Conservation (phyloP, 2,329 filamentous ascomycete species). For the Alternaria hordeiaustralica region DNA sequence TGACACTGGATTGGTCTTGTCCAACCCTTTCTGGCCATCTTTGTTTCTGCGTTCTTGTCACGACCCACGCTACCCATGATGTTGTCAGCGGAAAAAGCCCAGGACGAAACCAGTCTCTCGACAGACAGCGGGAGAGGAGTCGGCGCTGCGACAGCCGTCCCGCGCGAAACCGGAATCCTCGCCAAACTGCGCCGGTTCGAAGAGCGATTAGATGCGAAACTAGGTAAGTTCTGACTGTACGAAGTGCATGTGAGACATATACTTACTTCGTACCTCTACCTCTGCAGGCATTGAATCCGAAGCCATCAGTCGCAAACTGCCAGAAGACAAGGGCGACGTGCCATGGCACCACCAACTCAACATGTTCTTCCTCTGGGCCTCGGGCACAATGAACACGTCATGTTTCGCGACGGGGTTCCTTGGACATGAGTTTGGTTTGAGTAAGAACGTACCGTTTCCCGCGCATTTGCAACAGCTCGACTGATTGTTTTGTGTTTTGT, state of each 20-base stretch:
- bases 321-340: slow-evolving; percentile 35
- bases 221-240: slow-evolving; percentile 5
- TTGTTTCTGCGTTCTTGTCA: not conserved
- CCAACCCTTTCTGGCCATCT: slow-evolving; percentile 1
- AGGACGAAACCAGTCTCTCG: slow-evolving; percentile 17
- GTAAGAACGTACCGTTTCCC: slow-evolving; percentile 11
- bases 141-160: slow-evolving; percentile 2
- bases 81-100: slow-evolving; percentile 19
- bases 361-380: slow-evolving; percentile 56
- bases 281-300: slow-evolving; percentile 26
- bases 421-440: slow-evolving; percentile 57
- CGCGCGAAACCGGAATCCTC: slow-evolving; percentile 23
- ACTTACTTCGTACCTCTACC: not conserved
- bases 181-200: slow-evolving; percentile 26
- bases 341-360: slow-evolving; percentile 35
- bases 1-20: not conserved
- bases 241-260: not conserved
- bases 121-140: slow-evolving; percentile 6
- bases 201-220: slow-evolving; percentile 25
- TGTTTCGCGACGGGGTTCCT: slow-evolving; percentile 51
- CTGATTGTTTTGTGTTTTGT: not conserved
- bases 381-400: slow-evolving; percentile 51
- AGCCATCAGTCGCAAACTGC: slow-evolving; percentile 32
- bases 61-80: not conserved
- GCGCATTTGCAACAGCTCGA: not conserved